Conservation (phyloP, 768 basidiomycete genomes). For the Boletales sp. region DNA sequence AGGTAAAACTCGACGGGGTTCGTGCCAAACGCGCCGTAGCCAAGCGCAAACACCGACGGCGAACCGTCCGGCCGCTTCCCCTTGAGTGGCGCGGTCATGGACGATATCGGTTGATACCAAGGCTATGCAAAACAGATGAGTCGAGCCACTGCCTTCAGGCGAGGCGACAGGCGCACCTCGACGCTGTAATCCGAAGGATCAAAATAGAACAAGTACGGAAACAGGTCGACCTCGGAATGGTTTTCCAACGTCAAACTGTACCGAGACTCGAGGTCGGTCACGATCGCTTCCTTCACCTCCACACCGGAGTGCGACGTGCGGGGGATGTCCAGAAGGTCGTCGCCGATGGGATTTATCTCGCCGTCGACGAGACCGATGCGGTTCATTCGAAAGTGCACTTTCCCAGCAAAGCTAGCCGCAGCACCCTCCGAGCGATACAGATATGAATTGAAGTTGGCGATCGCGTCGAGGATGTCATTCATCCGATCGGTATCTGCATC, state of each 20-base stretch:
- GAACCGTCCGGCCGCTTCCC: background rate
- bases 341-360: constrained; percentile 6
- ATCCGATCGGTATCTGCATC: constrained; percentile 1
- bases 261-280: constrained; percentile 7
- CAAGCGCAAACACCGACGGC: constrained; percentile 17
- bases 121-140: constrained; percentile 2
- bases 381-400: constrained; percentile 11
- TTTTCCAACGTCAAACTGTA: constrained; percentile 20
- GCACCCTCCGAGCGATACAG: constrained; percentile 14
- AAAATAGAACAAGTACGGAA: constrained; percentile 24
- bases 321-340: constrained; percentile 7
- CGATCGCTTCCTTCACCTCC: constrained; percentile 6
- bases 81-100: constrained; percentile 9
- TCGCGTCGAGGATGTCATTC: constrained; percentile 4
- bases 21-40: constrained; percentile 19
- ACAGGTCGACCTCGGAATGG: constrained; percentile 12
- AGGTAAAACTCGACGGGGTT: constrained; percentile 18
- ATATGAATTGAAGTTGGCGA: constrained; percentile 20
- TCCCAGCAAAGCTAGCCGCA: constrained; percentile 5
- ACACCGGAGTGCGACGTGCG: background rate
- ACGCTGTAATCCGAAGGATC: constrained; percentile 20
- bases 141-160: background rate
- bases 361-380: background rate
- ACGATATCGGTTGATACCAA: constrained; percentile 14
- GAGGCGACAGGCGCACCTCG: constrained; percentile 5